Conservation (phyloP, 1,284 basidiomycete genomes). For the Trichosporon sp. region DNA sequence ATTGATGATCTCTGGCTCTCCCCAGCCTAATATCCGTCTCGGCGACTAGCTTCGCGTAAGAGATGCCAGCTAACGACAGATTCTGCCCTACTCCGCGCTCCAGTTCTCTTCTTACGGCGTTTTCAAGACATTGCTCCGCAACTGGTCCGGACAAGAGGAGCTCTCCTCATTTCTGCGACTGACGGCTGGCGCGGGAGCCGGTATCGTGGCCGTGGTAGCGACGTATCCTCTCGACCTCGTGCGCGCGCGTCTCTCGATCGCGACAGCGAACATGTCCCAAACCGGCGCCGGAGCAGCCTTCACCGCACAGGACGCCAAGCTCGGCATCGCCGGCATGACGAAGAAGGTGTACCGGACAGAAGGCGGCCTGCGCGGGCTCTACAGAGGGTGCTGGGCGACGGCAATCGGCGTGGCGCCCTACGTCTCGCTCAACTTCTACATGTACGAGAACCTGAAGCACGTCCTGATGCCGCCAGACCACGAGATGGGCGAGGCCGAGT, state of each 20-base stretch:
- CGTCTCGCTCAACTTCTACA: slow-evolving; percentile 60
- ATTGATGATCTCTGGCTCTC: no score
- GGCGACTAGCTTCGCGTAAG: no score
- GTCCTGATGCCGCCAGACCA: slow-evolving; percentile 39
- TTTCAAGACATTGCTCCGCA: slow-evolving; percentile 69
- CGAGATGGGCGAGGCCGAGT: slow-evolving; percentile 39
- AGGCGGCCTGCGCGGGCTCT: slow-evolving; percentile 81
- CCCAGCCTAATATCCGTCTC: no score
- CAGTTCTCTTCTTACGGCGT: slow-evolving; percentile 87
- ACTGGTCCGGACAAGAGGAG: slow-evolving; percentile 63
- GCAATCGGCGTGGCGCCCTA: slow-evolving; percentile 91
- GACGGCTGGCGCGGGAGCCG: slow-evolving; percentile 81
- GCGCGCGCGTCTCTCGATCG: slow-evolving; percentile 87
- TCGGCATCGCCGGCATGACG: slow-evolving; percentile 87
- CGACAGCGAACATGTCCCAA: slow-evolving; percentile 63
- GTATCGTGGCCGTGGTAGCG: slow-evolving; percentile 83
- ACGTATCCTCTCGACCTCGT: slow-evolving; percentile 95
- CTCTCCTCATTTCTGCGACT: slow-evolving; percentile 82
- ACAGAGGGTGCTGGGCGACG: slow-evolving; percentile 79
- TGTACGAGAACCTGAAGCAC: slow-evolving; percentile 49
- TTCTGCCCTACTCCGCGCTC: slow-evolving; percentile 69
- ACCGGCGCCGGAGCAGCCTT: slow-evolving; percentile 34
- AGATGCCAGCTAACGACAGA: slow-evolving; percentile 34
- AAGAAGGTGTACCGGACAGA: slow-evolving; percentile 85
- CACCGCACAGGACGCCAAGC: slow-evolving; percentile 50